Evolutionary conservation across 2,329 filamentous ascomycete species (phyloP).

Genomic region (Clonostachys sp.): DNA sequence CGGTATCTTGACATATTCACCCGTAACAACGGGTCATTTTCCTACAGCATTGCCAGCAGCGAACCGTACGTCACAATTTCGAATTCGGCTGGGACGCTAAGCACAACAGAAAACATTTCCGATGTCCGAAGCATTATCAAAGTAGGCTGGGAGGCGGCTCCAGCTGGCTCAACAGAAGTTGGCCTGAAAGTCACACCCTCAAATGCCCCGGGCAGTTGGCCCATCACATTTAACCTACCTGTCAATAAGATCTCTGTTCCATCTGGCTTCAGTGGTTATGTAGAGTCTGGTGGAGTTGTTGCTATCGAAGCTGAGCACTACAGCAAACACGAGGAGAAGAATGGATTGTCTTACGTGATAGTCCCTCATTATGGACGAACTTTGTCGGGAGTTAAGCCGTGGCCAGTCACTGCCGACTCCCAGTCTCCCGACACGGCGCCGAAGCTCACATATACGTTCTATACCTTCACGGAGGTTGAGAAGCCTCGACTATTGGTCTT

Average conservation of each 20-base stretch:
- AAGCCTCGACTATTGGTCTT: slow-evolving; percentile 13
- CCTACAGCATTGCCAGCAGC: slow-evolving; percentile 41
- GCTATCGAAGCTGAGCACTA: slow-evolving; percentile 21
- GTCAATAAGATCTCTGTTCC: slow-evolving; percentile 6
- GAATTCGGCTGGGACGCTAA: slow-evolving; percentile 44
- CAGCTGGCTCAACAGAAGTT: not conserved
- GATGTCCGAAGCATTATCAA: slow-evolving; percentile 7
- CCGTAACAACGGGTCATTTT: slow-evolving; percentile 1
- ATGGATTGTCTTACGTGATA: slow-evolving; percentile 10
- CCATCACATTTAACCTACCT: slow-evolving; percentile 40
- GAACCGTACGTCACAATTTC: slow-evolving; percentile 49
- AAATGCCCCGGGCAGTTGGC: slow-evolving; percentile 1
- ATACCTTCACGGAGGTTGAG: slow-evolving; percentile 12
- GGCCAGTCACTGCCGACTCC: slow-evolving; percentile 10
- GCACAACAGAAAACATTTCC: slow-evolving; percentile 20
- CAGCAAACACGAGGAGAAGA: slow-evolving; percentile 4
- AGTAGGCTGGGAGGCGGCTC: slow-evolving; percentile 9
- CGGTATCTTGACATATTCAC: slow-evolving; percentile 12
- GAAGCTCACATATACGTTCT: slow-evolving; percentile 13
- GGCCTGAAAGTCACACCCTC: not conserved
- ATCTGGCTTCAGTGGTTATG: slow-evolving; percentile 15
- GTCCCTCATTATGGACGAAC: slow-evolving; percentile 22
- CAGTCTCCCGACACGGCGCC: slow-evolving; percentile 9
- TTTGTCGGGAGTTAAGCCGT: slow-evolving; percentile 14
- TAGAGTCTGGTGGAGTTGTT: slow-evolving; percentile 15